A percentile compares a stretch with the other conserved stretches of the same genome.
phyloP scores from a whole-genome alignment of 2,329 filamentous ascomycete species.

The Alternaria longipes region DNA sequence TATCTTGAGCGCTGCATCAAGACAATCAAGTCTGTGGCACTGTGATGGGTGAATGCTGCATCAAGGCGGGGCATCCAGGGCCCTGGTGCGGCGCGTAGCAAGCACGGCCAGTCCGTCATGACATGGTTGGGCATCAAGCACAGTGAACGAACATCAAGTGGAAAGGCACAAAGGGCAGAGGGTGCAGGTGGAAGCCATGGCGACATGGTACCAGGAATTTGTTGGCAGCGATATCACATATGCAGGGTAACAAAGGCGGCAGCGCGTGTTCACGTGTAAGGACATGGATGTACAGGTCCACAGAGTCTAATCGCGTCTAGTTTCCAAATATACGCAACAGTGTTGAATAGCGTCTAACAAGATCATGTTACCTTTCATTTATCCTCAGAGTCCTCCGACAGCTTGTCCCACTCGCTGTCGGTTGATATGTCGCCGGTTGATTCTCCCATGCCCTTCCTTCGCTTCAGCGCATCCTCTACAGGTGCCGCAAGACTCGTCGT shows the following conservation, averaged over 20 bases:
- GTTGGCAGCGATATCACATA: neutral
- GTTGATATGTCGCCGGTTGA: constrained; percentile 72
- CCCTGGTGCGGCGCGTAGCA: constrained; percentile 8
- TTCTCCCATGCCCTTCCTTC: constrained; percentile 57
- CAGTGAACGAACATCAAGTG: neutral
- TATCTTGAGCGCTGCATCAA: constrained; percentile 25
- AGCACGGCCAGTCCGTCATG: constrained; percentile 5
- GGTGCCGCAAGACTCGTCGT: constrained; percentile 40
- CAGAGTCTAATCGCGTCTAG: constrained; percentile 19
- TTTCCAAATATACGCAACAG: constrained; percentile 14
- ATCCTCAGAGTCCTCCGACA: constrained; percentile 65
- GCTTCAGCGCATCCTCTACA: constrained; percentile 53
- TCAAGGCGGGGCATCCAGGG: constrained; percentile 40
- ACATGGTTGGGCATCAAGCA: constrained; percentile 27
- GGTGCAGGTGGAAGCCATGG: neutral
- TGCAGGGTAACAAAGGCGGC: constrained; percentile 16
- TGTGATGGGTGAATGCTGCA: constrained; percentile 33
- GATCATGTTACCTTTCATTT: constrained; percentile 33
- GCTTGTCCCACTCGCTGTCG: constrained; percentile 97
- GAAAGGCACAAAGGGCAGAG: neutral
- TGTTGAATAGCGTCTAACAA: constrained; percentile 12
- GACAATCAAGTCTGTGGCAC: constrained; percentile 22
- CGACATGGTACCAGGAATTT: neutral
- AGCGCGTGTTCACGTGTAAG: constrained; percentile 40
- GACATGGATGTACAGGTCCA: constrained; percentile 16